phyloP scores from a whole-genome alignment of 441 rosid species.

The Gossypium gossypioides region DNA sequence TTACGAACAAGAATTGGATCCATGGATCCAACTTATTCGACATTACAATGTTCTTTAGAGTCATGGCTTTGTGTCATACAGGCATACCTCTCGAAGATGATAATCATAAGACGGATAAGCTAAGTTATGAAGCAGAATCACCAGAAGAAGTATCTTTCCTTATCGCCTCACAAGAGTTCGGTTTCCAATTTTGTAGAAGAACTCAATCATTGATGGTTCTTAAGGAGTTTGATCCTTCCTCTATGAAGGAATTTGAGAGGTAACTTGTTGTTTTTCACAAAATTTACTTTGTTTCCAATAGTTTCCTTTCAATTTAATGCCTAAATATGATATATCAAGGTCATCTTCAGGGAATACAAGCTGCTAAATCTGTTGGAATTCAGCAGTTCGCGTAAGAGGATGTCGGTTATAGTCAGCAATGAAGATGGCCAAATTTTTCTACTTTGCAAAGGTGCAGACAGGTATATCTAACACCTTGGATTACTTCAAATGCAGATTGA shows the following conservation, averaged over 20 bases:
- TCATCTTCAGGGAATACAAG: constrained; percentile 57
- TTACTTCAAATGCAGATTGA: not conserved
- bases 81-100: constrained; percentile 57
- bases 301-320: not conserved
- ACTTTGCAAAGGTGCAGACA: constrained; percentile 91
- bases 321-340: constrained; percentile 11
- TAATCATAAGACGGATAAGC: constrained; percentile 24
- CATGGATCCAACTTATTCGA: constrained; percentile 30
- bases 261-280: not conserved
- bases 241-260: constrained; percentile 45
- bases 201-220: constrained; percentile 59
- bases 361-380: constrained; percentile 67
- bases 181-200: constrained; percentile 53
- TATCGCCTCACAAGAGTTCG: constrained; percentile 63
- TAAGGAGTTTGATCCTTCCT: constrained; percentile 35
- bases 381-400: constrained; percentile 67
- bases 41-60: constrained; percentile 53
- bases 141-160: constrained; percentile 80
- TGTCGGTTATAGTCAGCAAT: constrained; percentile 65
- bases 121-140: constrained; percentile 76
- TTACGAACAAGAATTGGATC: constrained; percentile 50
- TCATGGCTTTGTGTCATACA: constrained; percentile 69
- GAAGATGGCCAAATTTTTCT: constrained; percentile 60
- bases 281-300: not conserved
- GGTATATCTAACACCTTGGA: constrained; percentile 25